Evolutionary conservation across 2,329 filamentous ascomycete genomes (phyloP).

Genomic region (Fusarium sp.): DNA sequence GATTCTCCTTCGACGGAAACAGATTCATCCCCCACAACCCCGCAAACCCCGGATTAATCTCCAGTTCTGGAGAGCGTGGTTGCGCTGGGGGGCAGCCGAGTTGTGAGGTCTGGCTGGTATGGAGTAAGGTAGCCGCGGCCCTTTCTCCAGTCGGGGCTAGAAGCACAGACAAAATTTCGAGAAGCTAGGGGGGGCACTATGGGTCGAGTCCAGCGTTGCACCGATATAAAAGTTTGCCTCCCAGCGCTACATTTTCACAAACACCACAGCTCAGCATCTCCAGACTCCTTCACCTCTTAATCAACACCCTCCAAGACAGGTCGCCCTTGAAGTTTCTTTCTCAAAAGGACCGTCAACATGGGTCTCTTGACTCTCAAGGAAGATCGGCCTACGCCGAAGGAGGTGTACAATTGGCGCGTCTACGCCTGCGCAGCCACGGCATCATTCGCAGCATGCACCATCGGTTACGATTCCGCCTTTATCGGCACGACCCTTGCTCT

Average conservation of each 20-base stretch:
- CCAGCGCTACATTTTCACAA: slow-evolving; percentile 17
- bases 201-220: slow-evolving; percentile 21
- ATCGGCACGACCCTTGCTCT: slow-evolving; percentile 84
- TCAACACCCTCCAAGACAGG: neutral
- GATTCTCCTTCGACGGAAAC: slow-evolving; percentile 43
- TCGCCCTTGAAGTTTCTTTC: slow-evolving; percentile 7
- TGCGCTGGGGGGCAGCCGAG: neutral
- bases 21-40: slow-evolving; percentile 50
- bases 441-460: slow-evolving; percentile 71
- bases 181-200: slow-evolving; percentile 22
- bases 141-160: slow-evolving; percentile 6
- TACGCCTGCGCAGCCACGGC: slow-evolving; percentile 69
- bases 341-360: slow-evolving; percentile 50
- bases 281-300: slow-evolving; percentile 22
- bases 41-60: slow-evolving; percentile 49
- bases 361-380: slow-evolving; percentile 67
- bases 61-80: slow-evolving; percentile 36
- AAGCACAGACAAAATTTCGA: slow-evolving; percentile 26
- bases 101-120: slow-evolving; percentile 9
- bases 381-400: slow-evolving; percentile 70
- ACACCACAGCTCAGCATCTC: slow-evolving; percentile 27
- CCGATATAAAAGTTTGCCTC: slow-evolving; percentile 45
- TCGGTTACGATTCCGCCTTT: slow-evolving; percentile 80
- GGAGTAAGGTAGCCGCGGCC: slow-evolving; percentile 11
- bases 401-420: slow-evolving; percentile 75